Base-by-base conservation (phyloP, 2,329 filamentous ascomycete species). In the Hypoxylon rubiginosum region DNA sequence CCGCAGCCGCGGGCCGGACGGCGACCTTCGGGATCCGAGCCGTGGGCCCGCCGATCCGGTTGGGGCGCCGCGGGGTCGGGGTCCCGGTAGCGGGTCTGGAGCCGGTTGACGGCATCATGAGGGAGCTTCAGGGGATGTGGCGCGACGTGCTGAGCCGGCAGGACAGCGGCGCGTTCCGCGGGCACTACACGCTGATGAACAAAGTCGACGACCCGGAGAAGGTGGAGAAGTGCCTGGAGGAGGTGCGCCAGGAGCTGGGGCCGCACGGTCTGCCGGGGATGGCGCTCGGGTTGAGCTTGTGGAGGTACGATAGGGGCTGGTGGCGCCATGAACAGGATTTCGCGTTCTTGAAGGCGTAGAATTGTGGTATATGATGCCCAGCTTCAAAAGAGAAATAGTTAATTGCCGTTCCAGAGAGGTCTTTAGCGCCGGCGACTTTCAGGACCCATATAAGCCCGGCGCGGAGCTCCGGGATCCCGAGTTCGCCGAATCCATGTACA, bases 111-210 rank as follows among this genome's bases (percentile, higher is more conserved):
- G 15, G 21, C 2, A 28, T 70, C 9, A 48, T 62, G 2, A 36
- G 28, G 32, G 53, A 28, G 5, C 30, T 70, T 1, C 59, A 63
- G 60, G 41, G 21, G 17, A 53, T 54, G 43, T 68, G 67, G 69
- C 17, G 32, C 17, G 56, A 50, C 8, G 49, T 58, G 28, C 26
- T 69, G 24, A 71, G 69, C 43, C 58, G 49, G n/a, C 69, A 70
- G 46, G 69, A 71, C 21, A 30, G 50, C 3, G 41, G 50, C 7
- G 41, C 45, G 19, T 72, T 68, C 13, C 54, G 57, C 2, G 70
- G 70, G 1, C 66, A 72, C 30, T 72, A 71, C 19, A 69, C 70
- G 30, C 15, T 71, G 17, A 66, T 68, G 66, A 69, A 71, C n/a
- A 69, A 68, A 49, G 62, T 59, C 10, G 32, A 65, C 19, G 62